Evolutionary conservation across 2,329 filamentous ascomycete genomes (phyloP).

Genomic region (Neocucurbitaria cava): DNA sequence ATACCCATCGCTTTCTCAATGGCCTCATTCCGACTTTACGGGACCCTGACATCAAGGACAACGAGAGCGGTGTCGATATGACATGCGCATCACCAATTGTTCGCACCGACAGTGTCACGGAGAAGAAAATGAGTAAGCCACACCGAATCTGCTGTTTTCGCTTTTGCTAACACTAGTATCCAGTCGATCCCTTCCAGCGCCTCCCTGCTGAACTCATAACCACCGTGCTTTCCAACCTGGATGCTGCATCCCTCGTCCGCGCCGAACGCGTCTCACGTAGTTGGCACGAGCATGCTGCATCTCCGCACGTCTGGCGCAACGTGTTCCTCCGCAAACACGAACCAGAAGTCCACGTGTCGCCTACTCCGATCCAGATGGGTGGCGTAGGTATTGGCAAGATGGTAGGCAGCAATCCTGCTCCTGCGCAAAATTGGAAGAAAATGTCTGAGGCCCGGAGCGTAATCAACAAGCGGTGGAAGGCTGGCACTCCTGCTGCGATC

Average conservation of each 20-base stretch:
- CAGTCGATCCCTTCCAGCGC: slow-evolving; percentile 59
- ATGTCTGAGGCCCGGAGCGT: slow-evolving; percentile 81
- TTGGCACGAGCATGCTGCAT: slow-evolving; percentile 64
- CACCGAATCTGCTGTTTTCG: neutral
- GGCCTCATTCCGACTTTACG: slow-evolving; percentile 23
- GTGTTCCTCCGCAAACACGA: slow-evolving; percentile 66
- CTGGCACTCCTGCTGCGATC: slow-evolving; percentile 78
- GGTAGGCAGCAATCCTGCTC: slow-evolving; percentile 55
- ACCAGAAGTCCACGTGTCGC: slow-evolving; percentile 53
- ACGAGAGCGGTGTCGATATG: slow-evolving; percentile 49
- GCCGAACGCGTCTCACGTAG: slow-evolving; percentile 63
- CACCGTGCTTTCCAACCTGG: slow-evolving; percentile 66
- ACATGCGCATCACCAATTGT: slow-evolving; percentile 43
- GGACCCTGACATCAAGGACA: slow-evolving; percentile 44
- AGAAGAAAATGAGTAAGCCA: slow-evolving; percentile 46
- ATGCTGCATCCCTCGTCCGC: slow-evolving; percentile 62
- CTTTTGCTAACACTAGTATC: slow-evolving; percentile 15
- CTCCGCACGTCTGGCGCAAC: slow-evolving; percentile 66
- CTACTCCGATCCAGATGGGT: slow-evolving; percentile 57
- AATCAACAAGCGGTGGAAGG: slow-evolving; percentile 80
- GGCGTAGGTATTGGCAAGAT: slow-evolving; percentile 62
- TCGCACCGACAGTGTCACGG: slow-evolving; percentile 39
- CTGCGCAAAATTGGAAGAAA: slow-evolving; percentile 78
- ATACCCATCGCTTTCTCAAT: slow-evolving; percentile 42
- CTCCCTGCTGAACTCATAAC: slow-evolving; percentile 67